phyloP scores from a whole-genome alignment of 2,329 filamentous ascomycete species.

The Hypoxylon sp. region DNA sequence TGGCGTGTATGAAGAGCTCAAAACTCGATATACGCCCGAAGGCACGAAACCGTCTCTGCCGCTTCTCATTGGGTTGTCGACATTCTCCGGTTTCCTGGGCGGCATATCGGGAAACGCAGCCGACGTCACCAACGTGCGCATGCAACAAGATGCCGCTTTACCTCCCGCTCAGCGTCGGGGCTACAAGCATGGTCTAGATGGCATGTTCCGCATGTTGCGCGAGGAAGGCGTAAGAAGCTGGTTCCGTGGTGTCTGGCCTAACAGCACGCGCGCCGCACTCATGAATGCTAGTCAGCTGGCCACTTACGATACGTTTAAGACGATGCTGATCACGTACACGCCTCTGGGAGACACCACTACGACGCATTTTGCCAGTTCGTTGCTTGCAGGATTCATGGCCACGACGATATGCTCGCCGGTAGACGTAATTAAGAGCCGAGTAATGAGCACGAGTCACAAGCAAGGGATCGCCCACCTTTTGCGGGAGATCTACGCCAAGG shows the following conservation, averaged over 20 bases:
- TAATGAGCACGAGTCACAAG: constrained; percentile 78
- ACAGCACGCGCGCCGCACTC: constrained; percentile 83
- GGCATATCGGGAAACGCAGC: constrained; percentile 94
- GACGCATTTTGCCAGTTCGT: constrained; percentile 83
- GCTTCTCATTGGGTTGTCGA: constrained; percentile 86
- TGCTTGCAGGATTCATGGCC: constrained; percentile 85
- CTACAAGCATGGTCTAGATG: constrained; percentile 91
- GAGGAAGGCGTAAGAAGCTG: constrained; percentile 83
- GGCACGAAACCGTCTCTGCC: constrained; percentile 75
- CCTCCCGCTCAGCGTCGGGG: constrained; percentile 81
- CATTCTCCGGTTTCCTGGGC: constrained; percentile 86
- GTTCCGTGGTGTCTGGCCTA: constrained; percentile 89
- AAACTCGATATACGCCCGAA: constrained; percentile 72
- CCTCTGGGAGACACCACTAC: constrained; percentile 78
- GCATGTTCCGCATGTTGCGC: constrained; percentile 86
- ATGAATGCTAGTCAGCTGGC: constrained; percentile 91
- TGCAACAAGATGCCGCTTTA: constrained; percentile 93
- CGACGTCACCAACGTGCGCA: constrained; percentile 96
- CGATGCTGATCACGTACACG: constrained; percentile 75
- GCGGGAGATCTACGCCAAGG: constrained; percentile 75
- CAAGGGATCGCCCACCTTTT: constrained; percentile 73
- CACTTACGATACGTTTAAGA: constrained; percentile 87
- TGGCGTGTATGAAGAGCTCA: constrained; percentile 95
- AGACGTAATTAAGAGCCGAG: constrained; percentile 89
- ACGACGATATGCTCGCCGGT: constrained; percentile 89